Evolutionary conservation across 148 eudicot genomes (phyloP), one percentile per base, ranked within the genome.

Genomic region (Silene conica): DNA sequence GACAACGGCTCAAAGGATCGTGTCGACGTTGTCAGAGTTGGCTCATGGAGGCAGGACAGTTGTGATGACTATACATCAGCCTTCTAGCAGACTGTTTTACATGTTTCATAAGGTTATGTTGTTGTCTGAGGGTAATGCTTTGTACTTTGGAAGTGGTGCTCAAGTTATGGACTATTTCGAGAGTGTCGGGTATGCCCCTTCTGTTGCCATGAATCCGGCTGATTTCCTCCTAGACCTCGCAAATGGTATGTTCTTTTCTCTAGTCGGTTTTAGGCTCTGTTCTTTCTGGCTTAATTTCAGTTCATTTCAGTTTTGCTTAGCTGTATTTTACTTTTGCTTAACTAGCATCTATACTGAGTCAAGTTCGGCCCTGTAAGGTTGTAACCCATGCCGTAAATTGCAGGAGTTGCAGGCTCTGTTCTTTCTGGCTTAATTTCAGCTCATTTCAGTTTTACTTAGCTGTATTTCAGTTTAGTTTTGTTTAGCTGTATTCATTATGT

Each of bases 191-290:
- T 90, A 75, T 71, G 81, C 80, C 9, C 97, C 97, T 0, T 67
- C 73, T 8, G 81, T 92, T 50, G 78, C 89, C 0, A 90, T 92
- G 97, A 92, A 92, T 64, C 97, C 96, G 65, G 83, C 97, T 6
- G 97, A 92, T 81, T 92, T 92, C 73, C 73, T 92, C 74, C 68
- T 92, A 1, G 96, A 92, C 75, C 96, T 92, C 73, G 90, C 96
- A 4, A 92, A 85, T 81, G 93, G 93, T 87, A 80, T 4, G 80
- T 67, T 25, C 2, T 57, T 3, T 16, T 12, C 15, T 25, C 38
- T 10, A 10, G 2, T 12, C 5, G n/a, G n/a, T n/a, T n/a, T n/a
- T n/a, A n/a, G n/a, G n/a, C n/a, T n/a, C n/a, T n/a, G n/a, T n/a
- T n/a, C n/a, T n/a, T n/a, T n/a, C n/a, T n/a, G n/a, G n/a, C n/a